Percentiles rank a stretch among this genome's conserved stretches.
Conservation (phyloP, 169 alveolate genomes). For the Toxoplasma gondii region DNA sequence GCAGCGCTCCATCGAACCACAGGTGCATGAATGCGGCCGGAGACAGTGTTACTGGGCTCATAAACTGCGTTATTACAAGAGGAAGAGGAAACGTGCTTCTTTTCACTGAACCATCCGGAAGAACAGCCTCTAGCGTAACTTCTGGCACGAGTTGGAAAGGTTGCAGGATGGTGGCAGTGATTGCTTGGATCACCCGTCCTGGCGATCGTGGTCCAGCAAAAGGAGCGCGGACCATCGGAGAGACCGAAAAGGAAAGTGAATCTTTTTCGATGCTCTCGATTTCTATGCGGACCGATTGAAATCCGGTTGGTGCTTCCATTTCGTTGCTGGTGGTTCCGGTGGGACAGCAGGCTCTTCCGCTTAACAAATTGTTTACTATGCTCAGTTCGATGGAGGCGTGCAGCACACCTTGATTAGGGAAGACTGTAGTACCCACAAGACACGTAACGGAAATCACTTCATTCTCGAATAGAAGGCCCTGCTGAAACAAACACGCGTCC, state of each 20-base stretch:
- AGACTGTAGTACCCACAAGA: conserved; percentile 24
- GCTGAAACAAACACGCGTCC: conserved; percentile 29
- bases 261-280: conserved; percentile 6
- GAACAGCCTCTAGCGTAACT: conserved; percentile 23
- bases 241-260: conserved; percentile 1
- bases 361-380: background rate
- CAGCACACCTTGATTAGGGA: background rate
- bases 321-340: background rate
- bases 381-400: conserved; percentile 54
- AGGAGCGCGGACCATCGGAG: conserved; percentile 47
- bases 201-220: conserved; percentile 32
- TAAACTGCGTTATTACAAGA: conserved; percentile 39
- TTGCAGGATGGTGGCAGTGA: conserved; percentile 8
- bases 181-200: conserved; percentile 20
- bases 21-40: conserved; percentile 54
- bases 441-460: conserved; percentile 22
- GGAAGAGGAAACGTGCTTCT: conserved; percentile 43
- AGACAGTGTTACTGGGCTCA: conserved; percentile 16
- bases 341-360: background rate
- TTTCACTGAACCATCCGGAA: conserved; percentile 4
- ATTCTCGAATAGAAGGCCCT: conserved; percentile 25
- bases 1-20: conserved; percentile 43
- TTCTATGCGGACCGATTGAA: conserved; percentile 24
- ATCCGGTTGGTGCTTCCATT: conserved; percentile 1
- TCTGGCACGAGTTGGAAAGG: conserved; percentile 50